Base-by-base conservation (phyloP, 352 stramenopile species). In the Phytophthora fragariaefolia region DNA sequence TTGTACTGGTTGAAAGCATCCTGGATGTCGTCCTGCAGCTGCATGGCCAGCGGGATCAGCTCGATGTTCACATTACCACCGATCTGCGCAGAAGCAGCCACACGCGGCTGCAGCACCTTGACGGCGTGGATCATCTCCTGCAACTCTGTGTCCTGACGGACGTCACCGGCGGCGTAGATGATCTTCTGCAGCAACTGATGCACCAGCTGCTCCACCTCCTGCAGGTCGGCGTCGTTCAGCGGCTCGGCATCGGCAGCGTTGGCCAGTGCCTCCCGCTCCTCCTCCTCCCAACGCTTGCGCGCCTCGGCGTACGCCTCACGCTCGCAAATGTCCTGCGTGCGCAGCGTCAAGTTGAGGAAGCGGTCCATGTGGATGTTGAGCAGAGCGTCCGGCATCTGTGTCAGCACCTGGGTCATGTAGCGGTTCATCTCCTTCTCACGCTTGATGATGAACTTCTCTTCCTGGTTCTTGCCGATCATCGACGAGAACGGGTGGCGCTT, bases 1-100 rank as follows among this genome's bases (percentile, higher is more conserved):
- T 95, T 91, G 83, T 96, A 96, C 84, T 96, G 89, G 76, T 91
- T 95, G 74, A 96, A 95, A 45, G 89, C 89, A 43, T 96, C 87
- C 64, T 95, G 85, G 66, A 96, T 96, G 70, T 96, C 87, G 69
- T 96, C 89, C 62, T 96, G 89, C 51, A 96, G 78, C 72, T 96
- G 89, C 89, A 96, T 95, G 30, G 87, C 89, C 52, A 96, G 70
- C 36, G 87, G 89, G 47, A 96, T 89, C 17, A 96, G 76, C 73
- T 96, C 89, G 38, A 96, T 83, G 74, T 96, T 95, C 45, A 95
- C 89, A 42, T 94, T 91, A 22, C 77, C 85, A 58, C 89, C 89
- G 43, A 96, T 96, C 73, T 96, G 87, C 9, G 87, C 83, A 42
- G 89, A 95, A 34, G 87, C 87, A 2, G 81, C 81, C 40, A 96